These are phyloP conservation scores for Hypoxylon intermedium DNA, from an alignment of 495 filamentous ascomycete genomes.

Conservation along the genomic window DNA sequence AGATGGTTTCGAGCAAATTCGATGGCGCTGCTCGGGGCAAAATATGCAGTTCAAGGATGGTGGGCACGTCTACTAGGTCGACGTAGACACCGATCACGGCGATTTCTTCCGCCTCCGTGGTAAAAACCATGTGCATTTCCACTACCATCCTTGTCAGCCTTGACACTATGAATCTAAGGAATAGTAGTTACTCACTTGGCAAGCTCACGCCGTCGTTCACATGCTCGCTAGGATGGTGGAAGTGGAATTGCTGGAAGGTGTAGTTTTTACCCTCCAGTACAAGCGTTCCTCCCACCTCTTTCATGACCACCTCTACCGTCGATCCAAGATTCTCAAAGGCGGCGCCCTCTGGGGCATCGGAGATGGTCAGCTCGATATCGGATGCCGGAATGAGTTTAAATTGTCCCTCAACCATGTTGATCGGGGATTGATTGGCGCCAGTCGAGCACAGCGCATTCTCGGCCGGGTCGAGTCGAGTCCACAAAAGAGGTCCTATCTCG, in stretches of 20 bases:
- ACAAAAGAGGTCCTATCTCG: conserved; percentile 62
- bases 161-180: neutral
- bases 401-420: conserved; percentile 56
- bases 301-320: conserved; percentile 63
- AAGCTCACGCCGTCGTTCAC: conserved; percentile 54
- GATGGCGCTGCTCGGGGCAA: conserved; percentile 42
- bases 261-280: conserved; percentile 56
- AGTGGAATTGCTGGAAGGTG: conserved; percentile 69
- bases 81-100: conserved; percentile 68
- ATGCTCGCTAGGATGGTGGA: conserved; percentile 75
- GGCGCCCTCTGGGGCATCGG: conserved; percentile 48
- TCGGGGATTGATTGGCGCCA: conserved; percentile 68
- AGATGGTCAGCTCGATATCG: conserved; percentile 44
- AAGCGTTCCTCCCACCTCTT: conserved; percentile 47
- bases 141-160: conserved; percentile 50
- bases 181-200: conserved; percentile 45
- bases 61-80: conserved; percentile 54
- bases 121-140: conserved; percentile 73
- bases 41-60: conserved; percentile 16
- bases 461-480: conserved; percentile 58
- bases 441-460: conserved; percentile 58
- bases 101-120: conserved; percentile 50
- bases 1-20: conserved; percentile 61
- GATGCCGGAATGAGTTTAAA: conserved; percentile 51
- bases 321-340: conserved; percentile 67